Evolutionary conservation across 139 green algal species (phyloP), one percentile per base, ranked within the genome.

Genomic region (Dunaliella sp.): DNA sequence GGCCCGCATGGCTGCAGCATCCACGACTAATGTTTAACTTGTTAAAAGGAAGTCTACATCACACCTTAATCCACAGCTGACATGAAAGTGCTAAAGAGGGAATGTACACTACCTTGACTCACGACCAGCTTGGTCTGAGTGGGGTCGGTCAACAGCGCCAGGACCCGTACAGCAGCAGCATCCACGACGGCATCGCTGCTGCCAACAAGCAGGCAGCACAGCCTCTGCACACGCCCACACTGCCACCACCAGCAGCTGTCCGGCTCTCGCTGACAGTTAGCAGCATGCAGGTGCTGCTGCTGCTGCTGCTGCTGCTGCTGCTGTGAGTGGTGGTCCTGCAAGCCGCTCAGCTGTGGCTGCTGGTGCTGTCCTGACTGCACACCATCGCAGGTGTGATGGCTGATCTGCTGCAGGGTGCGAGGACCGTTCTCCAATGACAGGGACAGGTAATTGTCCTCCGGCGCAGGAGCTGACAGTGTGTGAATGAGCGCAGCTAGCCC

Each of bases 401-500:
- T n/a, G n/a, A n/a, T 2, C 73, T 78, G 73, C 73, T 78, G 73
- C 73, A 7, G 73, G 73, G 22, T 32, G 28, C 22, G 73, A n/a
- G n/a, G n/a, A n/a, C n/a, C n/a, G 28, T 78, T 2, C 30, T 7
- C 73, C 22, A 33, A 22, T 78, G 26, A 22, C 58, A 91, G 75
- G 0, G 79, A 74, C 72, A 87, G 83, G 77, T 88, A 88, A 78
- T 85, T 90, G 77, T 83, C 34, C 30, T 33, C 12, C 1, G 81
- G 34, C 2, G 88, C 57, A 25, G 82, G 0, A 0, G 81, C 36
- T 36, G 65, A 86, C 30, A 92, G 84, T 34, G 87, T 88, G 59
- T 91, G 89, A 38, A 95, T 88, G 74, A 95, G 77, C 78, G 94
- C 84, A 3, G 91, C 91, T 36, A 95, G 82, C 28, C 31, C 33